phyloP scores from a whole-genome alignment of 805 yeast species.

The Suhomyces tanzawaensis region DNA sequence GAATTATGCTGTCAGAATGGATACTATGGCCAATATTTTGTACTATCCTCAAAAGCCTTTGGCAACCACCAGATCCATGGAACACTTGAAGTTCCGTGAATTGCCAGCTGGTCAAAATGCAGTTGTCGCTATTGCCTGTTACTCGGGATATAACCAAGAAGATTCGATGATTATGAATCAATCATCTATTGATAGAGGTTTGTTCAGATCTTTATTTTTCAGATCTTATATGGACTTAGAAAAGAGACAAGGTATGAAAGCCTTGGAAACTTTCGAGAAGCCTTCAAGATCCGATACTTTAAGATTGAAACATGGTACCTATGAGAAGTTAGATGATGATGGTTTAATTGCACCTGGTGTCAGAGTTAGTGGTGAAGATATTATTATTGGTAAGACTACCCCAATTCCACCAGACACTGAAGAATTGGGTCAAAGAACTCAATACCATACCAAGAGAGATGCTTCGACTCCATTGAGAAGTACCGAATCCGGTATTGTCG shows the following conservation, averaged over 20 bases:
- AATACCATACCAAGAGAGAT: constrained; percentile 97
- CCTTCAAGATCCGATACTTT: constrained; percentile 93
- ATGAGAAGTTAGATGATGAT: constrained; percentile 97
- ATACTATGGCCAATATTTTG: constrained; percentile 97
- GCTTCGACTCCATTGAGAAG: constrained; percentile 96
- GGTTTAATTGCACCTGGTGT: constrained; percentile 98
- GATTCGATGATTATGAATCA: constrained; percentile 99
- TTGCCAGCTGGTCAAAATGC: constrained; percentile 99
- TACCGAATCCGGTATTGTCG: constrained; percentile 97
- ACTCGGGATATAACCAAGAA: constrained; percentile 98
- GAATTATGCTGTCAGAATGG: constrained; percentile 96
- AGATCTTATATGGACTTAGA: constrained; percentile 99
- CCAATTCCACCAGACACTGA: constrained; percentile 99
- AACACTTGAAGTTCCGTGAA: constrained; percentile 93
- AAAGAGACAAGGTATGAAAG: constrained; percentile 97
- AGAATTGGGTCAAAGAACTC: constrained; percentile 97
- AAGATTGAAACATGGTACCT: constrained; percentile 95
- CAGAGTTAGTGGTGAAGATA: constrained; percentile 98
- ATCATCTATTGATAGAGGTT: constrained; percentile 93
- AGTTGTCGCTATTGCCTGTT: constrained; percentile 96
- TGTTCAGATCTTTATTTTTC: constrained; percentile 93
- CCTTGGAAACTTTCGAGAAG: constrained; percentile 95
- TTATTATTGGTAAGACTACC: constrained; percentile 96
- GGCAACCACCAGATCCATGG: constrained; percentile 98
- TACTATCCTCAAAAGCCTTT: constrained; percentile 98